These are phyloP conservation scores for Simmondsia chinensis DNA, from an alignment of 148 eudicot genomes.

Conservation along the genomic window DNA sequence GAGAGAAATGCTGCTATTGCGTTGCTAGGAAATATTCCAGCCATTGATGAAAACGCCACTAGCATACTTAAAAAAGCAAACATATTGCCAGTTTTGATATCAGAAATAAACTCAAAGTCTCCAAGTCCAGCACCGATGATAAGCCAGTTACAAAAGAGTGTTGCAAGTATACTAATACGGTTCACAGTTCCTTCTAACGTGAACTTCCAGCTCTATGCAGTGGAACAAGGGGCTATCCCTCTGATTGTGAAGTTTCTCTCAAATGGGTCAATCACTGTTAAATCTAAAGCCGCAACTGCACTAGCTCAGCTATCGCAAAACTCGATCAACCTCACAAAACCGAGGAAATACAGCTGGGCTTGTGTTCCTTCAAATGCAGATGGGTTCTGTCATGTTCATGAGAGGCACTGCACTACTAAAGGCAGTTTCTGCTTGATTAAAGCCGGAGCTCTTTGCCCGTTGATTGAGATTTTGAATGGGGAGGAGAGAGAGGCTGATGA, in stretches of 20 bases:
- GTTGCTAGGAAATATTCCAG: slow-evolving; percentile 58
- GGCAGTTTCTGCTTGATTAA: slow-evolving; percentile 71
- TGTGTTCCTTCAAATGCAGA: slow-evolving; percentile 42
- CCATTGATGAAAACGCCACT: slow-evolving; percentile 42
- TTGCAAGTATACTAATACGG: slow-evolving; percentile 46
- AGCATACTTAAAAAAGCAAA: slow-evolving; percentile 48
- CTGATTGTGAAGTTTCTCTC: slow-evolving; percentile 53
- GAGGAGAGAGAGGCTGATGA: slow-evolving; percentile 66
- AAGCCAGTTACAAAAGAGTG: slow-evolving; percentile 35
- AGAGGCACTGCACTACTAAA: slow-evolving; percentile 38
- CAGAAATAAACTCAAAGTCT: slow-evolving; percentile 28
- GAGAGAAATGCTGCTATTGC: slow-evolving; percentile 69
- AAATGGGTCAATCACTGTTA: slow-evolving; percentile 35
- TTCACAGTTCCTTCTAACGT: slow-evolving; percentile 63
- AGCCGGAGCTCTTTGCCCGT: slow-evolving; percentile 42
- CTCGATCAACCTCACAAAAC: slow-evolving; percentile 20
- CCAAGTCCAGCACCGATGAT: slow-evolving; percentile 17
- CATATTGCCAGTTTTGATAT: slow-evolving; percentile 39
- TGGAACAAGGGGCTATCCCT: slow-evolving; percentile 44
- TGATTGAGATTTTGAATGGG: slow-evolving; percentile 41
- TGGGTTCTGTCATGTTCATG: slow-evolving; percentile 54
- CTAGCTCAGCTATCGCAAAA: slow-evolving; percentile 69
- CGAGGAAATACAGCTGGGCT: slow-evolving; percentile 36
- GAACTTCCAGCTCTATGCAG: slow-evolving; percentile 52
- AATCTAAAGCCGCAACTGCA: slow-evolving; percentile 56